phyloP scores from a whole-genome alignment of 2,329 filamentous ascomycete species.

The Epichloe sylvatica region DNA sequence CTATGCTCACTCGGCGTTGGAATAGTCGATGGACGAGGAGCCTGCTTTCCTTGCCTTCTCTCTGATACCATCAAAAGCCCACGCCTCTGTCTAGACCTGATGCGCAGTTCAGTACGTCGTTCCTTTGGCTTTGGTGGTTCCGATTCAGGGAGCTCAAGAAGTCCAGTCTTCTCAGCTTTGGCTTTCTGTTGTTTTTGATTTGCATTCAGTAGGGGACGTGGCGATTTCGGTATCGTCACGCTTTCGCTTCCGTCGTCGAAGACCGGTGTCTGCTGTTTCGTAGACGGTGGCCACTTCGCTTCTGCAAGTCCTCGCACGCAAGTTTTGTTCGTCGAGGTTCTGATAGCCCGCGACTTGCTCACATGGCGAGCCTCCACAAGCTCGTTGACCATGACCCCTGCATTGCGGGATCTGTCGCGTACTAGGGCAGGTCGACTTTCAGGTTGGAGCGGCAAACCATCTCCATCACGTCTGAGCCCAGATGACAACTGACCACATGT shows the following conservation, averaged over 20 bases:
- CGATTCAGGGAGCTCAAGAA: background rate
- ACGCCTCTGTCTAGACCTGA: slow-evolving; percentile 32
- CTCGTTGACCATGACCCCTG: background rate
- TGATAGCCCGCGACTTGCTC: background rate
- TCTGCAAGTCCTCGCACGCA: background rate
- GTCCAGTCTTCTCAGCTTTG: background rate
- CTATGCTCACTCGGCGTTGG: background rate
- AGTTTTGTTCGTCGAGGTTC: background rate
- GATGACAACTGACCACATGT: background rate
- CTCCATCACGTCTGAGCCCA: background rate
- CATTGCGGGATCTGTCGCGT: background rate
- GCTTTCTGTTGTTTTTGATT: background rate
- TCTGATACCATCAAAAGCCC: slow-evolving; percentile 34
- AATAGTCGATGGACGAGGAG: background rate
- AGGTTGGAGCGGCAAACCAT: no score
- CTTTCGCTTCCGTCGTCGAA: background rate
- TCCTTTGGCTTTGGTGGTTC: slow-evolving; percentile 5
- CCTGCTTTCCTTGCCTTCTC: slow-evolving; percentile 9
- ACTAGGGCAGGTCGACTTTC: background rate
- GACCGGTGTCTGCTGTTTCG: background rate
- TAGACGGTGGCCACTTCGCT: background rate
- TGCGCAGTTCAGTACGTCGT: slow-evolving; percentile 31
- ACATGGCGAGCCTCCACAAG: background rate
- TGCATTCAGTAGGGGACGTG: background rate
- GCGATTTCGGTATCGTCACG: no score